Evolutionary conservation across 2,329 filamentous ascomycete species (phyloP), one percentile per base, ranked within the genome.

Genomic region (Cercospora janseana): DNA sequence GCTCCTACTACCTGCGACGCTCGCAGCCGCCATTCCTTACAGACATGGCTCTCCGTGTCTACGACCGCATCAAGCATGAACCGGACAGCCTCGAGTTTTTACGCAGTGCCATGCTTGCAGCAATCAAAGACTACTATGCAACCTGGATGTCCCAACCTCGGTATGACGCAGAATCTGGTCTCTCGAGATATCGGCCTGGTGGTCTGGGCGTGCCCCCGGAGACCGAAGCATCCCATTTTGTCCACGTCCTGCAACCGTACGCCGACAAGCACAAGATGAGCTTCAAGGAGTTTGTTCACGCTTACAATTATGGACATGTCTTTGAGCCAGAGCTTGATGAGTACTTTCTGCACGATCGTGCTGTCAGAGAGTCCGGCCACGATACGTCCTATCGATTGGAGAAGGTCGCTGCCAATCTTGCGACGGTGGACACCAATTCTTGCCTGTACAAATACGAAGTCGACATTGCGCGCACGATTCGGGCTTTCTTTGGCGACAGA

Each of bases 21-120:
- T 96, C 93, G 2, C 93, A 98, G 70, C 93, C 93, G 2, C 93
- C 93, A 0, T 97, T 98, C 73, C 75, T 98, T 49, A 98, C 93
- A 1, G 93, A 98, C 70, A 96, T 98, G 90, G 87, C 92, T 8
- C 77, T 97, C 42, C 86, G 90, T 48, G 89, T 95, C 32, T 97
- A 93, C 67, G 90, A 96, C 63, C 87, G 86, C 65, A 97, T 96
- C 70, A 89, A 90, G 74, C 84, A 90, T 60, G 87, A 95, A 67
- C 82, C 85, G 0, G 87, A 83, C 41, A 82, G 90, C 1, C 71
- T 83, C 43, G 88, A 95, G 0, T 96, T 97, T 69, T 76, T 98
- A 56, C 81, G 82, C 24, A 80, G 80, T 12, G 82, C 90, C 5
- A 87, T 90, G 23, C 78, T 95, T 29, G 92, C 93, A 5, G 93